Base-by-base conservation (phyloP, 371 early-diverging fungal genomes). In the Umbelopsis sp. region DNA sequence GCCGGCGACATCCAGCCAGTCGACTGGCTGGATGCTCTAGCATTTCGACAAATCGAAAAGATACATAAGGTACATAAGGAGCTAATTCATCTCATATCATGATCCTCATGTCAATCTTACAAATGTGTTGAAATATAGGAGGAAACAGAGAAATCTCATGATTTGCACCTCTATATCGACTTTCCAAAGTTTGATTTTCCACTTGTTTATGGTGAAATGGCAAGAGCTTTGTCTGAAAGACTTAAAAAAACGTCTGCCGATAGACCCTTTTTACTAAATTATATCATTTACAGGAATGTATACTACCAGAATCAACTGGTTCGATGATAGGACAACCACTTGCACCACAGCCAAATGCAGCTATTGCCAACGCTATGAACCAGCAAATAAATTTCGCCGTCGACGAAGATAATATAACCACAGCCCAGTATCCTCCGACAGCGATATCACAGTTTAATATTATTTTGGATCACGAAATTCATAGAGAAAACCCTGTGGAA, bases 171-270 rank as follows among this genome's bases (percentile, higher is more conserved):
- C 4, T 93, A 93, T 76, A 83, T 98, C 16, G 93, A 96, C 44
- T 82, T 98, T 18, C 96, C 97, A 1, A 91, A 89, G 69, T 98
- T 97, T 76, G 96, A 97, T 77, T 96, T 97, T 74, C 96, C 97
- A 0, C 83, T 97, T 9, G 89, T 97, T 7, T 95, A 87, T 80
- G 90, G 93, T 69, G 96, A 97, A 78, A 87, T 90, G 77, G 86
- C 86, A 76, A 22, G 50, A 65, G 11, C 12, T 50, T 11, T 51
- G 32, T n/a, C 50, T 32, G 20, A 14, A 38, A 50, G 6, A 2
- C 11, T 32, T 32, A 2, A 10, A 9, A 20, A 4, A 48, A 22
- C 22, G 4, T 11, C 22, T 51, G 11, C 0, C 29, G 22, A 44
- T 48, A 25, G 1, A 29, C 18, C 38, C 10, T 25, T n/a, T 5